Percentiles rank a stretch among this genome's conserved stretches.
phyloP scores from a whole-genome alignment of 2,329 filamentous ascomycete species.

The Diaporthe batatas region DNA sequence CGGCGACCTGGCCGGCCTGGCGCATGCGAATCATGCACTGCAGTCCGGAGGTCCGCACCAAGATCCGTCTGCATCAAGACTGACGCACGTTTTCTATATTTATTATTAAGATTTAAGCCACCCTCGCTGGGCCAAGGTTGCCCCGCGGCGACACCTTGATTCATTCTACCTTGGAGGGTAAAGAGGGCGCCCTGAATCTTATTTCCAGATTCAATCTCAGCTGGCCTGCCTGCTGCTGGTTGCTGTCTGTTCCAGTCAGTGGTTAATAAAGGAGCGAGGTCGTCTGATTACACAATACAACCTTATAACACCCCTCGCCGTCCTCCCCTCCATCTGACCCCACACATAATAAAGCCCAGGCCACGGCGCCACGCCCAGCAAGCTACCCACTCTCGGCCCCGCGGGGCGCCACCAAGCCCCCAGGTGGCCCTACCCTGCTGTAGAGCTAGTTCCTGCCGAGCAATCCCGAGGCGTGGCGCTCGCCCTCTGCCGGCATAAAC shows the following conservation, averaged over 20 bases:
- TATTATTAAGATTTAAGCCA: slow-evolving; percentile 19
- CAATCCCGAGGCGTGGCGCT: slow-evolving; percentile 16
- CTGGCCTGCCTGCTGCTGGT: neutral
- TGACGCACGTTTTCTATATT: slow-evolving; percentile 28
- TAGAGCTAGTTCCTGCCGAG: slow-evolving; percentile 27
- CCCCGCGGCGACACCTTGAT: slow-evolving; percentile 3
- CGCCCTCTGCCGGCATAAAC: slow-evolving; percentile 30
- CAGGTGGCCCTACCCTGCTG: neutral
- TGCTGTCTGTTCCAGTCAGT: neutral
- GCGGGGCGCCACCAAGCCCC: neutral
- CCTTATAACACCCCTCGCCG: neutral
- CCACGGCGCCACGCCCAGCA: neutral
- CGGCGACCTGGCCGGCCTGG: neutral
- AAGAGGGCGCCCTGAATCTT: neutral
- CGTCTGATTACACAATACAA: slow-evolving; percentile 19
- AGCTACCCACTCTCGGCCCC: neutral
- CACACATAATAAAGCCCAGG: neutral
- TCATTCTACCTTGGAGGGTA: neutral
- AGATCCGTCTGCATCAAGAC: slow-evolving; percentile 19
- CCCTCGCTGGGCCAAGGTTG: too few species aligned
- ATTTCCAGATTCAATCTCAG: neutral
- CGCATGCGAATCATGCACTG: slow-evolving; percentile 20
- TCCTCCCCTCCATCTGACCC: too few species aligned
- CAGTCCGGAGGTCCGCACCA: slow-evolving; percentile 14
- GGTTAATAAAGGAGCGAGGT: neutral